Evolutionary conservation across 441 rosid species (phyloP), one percentile per base, ranked within the genome.

Genomic region (Gossypium gossypioides): DNA sequence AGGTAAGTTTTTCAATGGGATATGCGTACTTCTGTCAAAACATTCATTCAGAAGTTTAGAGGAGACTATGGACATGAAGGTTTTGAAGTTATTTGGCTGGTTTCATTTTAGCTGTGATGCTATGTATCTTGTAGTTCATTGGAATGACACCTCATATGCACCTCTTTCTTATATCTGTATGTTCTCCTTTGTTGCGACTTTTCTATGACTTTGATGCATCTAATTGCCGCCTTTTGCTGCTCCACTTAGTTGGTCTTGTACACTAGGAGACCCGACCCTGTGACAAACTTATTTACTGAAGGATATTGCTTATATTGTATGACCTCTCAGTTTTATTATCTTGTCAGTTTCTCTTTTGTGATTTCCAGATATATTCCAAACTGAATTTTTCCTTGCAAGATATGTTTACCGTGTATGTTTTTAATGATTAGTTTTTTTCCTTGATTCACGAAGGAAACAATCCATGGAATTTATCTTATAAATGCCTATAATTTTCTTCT

Each of bases 1-100:
- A 91, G 98, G 99, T 90, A 78, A 29, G 9, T 60, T 55, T 59
- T 9, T 66, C 61, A 44, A 60, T 75, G 10, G 6, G 1, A 12
- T 24, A 21, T n/a, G 48, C 46, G 42, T 73, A 16, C 44, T 71
- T 48, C 66, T 54, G 69, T 56, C 37, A 51, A 42, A 44, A 7
- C 54, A 25, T 71, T 57, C 13, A 3, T 12, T 32, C 37, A 3
- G 42, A 61, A 67, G 34, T 68, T 62, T 4, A 2, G 55, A 61
- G 44, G 24, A 4, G 63, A 51, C 29, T 21, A 12, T 66, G 29
- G 48, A 60, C 69, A 27, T 63, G 69, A 19, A 46, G 50, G 19
- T 63, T 24, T 32, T 15, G 21, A 1, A 21, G 22, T 25, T 54
- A n/a, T 61, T 75, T 44, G 54, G 68, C 50, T 6, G 46, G 56